Percentiles rank a stretch among this genome's conserved stretches.
phyloP scores from a whole-genome alignment of 306 rosid genomes.

The Rosa rugosa region DNA sequence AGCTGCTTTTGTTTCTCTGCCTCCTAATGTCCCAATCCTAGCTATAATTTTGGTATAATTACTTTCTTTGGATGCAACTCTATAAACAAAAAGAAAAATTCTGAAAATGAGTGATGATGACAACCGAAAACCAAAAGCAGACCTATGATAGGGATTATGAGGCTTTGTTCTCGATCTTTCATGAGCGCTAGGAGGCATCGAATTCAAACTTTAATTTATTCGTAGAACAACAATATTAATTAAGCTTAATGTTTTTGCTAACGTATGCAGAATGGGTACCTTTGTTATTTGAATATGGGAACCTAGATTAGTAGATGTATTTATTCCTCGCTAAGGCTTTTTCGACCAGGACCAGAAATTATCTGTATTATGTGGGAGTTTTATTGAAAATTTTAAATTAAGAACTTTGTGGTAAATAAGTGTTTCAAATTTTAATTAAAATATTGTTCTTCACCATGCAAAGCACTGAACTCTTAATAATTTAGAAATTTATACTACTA shows the following conservation, averaged over 20 bases:
- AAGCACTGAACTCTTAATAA: too few relatives aligned
- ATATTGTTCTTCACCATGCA: too few relatives aligned
- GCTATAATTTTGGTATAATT: background rate
- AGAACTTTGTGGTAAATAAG: background rate
- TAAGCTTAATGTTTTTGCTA: background rate
- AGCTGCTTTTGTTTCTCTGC: constrained; percentile 19
- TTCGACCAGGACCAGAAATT: background rate
- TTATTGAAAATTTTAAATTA: too few relatives aligned
- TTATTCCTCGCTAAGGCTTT: background rate
- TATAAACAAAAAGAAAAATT: background rate
- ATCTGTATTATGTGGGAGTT: too few relatives aligned
- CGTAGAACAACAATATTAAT: background rate
- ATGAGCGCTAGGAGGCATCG: background rate
- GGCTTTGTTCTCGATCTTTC: background rate
- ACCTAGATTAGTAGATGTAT: background rate
- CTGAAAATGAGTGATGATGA: constrained; percentile 1
- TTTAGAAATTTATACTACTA: too few relatives aligned
- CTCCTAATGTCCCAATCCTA: background rate
- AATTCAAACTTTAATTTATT: background rate
- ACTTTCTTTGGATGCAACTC: background rate
- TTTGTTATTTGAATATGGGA: background rate
- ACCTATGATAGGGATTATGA: background rate
- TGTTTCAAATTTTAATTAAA: too few relatives aligned
- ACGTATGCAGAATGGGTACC: background rate
- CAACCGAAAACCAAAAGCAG: background rate